Evolutionary conservation across 1,284 basidiomycete genomes (phyloP), one percentile per base, ranked within the genome.

Genomic region (Puccinia brachypodii): DNA sequence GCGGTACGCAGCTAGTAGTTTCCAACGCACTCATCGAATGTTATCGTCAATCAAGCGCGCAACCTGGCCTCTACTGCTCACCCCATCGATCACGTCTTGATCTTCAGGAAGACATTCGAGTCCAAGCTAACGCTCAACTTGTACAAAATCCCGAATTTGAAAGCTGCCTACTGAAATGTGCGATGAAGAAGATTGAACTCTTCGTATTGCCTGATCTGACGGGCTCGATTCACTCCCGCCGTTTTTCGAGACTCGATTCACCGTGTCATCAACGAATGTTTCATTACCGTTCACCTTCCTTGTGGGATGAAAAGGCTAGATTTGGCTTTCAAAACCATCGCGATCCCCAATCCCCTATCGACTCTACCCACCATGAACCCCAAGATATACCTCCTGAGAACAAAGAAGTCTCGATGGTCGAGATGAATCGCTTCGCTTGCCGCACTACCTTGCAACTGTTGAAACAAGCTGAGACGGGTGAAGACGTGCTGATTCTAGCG

Each of bases 81-180:
- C 79, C 79, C 19, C 62, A 76, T 16, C 85, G 88, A 31, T 77
- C 82, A 11, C 85, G 85, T 22, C 84, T 89, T 19, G 84, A 85
- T 3, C 88, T 96, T 0, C 88, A 90, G 0, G 88, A 90, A 28
- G 92, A 94, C 84, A 88, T 89, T n/a, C 86, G 91, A 2, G 85
- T 89, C 25, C 91, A 91, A 75, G 89, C 90, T 2, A 86, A 90
- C 33, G 87, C 89, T 3, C 87, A 64, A 28, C 72, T 74, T 47
- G 31, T 81, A 1, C 79, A 81, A 2, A 77, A 73, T 71, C 75
- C 79, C n/a, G 79, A 75, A 38, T 75, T 74, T 31, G 79, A 81
- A 38, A 75, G 69, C 40, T 64, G 71, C 33, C n/a, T 81, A 42
- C 22, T 74, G 31, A 81, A 81, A 75, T 81, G 79, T 31, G 69